phyloP scores from a whole-genome alignment of 1,284 basidiomycete species.

The Apiotrichum laibachii region DNA sequence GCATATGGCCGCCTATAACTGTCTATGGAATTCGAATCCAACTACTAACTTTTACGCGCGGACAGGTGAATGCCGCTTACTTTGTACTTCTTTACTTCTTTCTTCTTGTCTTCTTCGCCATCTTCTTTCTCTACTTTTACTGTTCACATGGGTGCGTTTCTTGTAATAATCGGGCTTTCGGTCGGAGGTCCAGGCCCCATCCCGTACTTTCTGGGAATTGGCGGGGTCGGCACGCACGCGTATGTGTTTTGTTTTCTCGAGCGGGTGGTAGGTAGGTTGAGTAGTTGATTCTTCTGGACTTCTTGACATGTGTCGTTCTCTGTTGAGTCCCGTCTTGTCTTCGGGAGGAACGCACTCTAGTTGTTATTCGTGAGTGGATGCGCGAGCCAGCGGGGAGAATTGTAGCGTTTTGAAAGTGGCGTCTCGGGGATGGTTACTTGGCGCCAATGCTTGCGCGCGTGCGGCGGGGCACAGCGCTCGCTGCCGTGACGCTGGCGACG shows the following conservation, averaged over 20 bases:
- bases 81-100: neutral
- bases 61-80: too few relatives aligned
- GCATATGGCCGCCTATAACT: neutral
- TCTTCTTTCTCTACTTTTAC: conserved; percentile 1
- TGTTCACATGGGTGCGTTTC: neutral
- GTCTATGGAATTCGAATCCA: neutral
- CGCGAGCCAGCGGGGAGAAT: too few relatives aligned
- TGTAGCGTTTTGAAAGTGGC: neutral
- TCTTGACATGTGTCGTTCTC: too few relatives aligned
- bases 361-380: too few relatives aligned
- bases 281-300: too few relatives aligned
- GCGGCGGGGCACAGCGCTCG: conserved; percentile 1
- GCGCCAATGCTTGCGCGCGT: conserved; percentile 11
- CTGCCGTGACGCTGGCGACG: neutral
- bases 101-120: conserved; percentile 3
- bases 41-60: neutral
- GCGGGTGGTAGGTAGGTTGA: too few relatives aligned
- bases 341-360: too few relatives aligned
- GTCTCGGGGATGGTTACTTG: conserved; percentile 6
- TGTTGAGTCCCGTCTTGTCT: too few relatives aligned
- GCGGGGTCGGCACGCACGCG: too few relatives aligned
- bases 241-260: neutral
- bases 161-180: neutral
- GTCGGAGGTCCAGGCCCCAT: too few relatives aligned
- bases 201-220: too few relatives aligned